Evolutionary conservation across 441 rosid species (phyloP).

Genomic region (Hura crepitans): DNA sequence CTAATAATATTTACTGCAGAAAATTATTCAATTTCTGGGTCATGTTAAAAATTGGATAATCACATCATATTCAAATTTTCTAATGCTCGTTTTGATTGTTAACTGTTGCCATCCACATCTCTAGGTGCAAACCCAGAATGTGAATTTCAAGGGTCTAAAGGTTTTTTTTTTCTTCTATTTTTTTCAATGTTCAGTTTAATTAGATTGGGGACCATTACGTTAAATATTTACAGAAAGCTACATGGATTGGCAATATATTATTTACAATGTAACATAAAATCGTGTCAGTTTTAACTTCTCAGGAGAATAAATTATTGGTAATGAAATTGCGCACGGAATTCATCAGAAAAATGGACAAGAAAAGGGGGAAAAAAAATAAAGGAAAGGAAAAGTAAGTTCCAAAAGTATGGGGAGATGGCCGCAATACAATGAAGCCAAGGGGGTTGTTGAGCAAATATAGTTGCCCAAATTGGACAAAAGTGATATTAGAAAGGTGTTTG

Average conservation of each 20-base stretch:
- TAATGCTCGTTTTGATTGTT: too few species aligned
- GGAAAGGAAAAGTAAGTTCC: constrained; percentile 7
- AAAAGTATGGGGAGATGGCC: constrained; percentile 17
- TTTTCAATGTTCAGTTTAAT: too few species aligned
- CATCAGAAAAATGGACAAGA: neutral
- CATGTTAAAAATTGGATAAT: too few species aligned
- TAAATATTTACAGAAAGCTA: neutral
- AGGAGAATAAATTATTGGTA: neutral
- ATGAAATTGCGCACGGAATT: constrained; percentile 14
- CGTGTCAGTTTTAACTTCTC: neutral
- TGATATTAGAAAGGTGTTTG: constrained; percentile 12
- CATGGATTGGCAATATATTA: constrained; percentile 2
- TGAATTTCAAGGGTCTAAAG: neutral
- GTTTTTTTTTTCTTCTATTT: neutral
- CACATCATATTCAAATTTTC: too few species aligned
- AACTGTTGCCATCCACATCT: too few species aligned
- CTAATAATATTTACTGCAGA: too few species aligned
- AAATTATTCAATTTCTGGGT: too few species aligned
- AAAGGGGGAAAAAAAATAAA: neutral
- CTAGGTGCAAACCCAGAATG: neutral
- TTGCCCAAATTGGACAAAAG: constrained; percentile 23
- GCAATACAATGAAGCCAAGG: constrained; percentile 7
- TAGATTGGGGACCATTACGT: neutral
- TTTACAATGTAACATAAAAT: too few species aligned
- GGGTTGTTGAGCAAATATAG: constrained; percentile 25